These are phyloP conservation scores for Yarrowia sp. DNA, from an alignment of 805 yeast genomes.

Conservation along the genomic window DNA sequence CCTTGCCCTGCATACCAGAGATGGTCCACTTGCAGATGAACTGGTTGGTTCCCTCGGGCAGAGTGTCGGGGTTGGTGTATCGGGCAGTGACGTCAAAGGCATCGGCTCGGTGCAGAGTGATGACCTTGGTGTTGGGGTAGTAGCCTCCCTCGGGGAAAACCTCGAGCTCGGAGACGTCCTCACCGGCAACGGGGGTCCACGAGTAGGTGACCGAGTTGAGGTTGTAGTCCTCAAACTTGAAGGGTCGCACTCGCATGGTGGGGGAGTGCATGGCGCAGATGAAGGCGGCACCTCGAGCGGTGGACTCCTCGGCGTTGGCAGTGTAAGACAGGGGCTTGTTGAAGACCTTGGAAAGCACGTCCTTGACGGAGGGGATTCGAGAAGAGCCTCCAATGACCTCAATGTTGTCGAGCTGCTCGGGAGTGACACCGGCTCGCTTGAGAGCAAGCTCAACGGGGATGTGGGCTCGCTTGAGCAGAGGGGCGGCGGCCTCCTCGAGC, in stretches of 20 bases:
- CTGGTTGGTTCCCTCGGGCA: slow-evolving; percentile 64
- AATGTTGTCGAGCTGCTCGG: slow-evolving; percentile 78
- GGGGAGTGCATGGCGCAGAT: slow-evolving; percentile 99
- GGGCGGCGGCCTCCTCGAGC: slow-evolving; percentile 83
- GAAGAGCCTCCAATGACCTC: slow-evolving; percentile 98
- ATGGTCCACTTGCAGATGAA: slow-evolving; percentile 81
- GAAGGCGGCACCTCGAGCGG: slow-evolving; percentile 98
- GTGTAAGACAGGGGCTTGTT: slow-evolving; percentile 88
- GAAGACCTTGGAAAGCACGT: slow-evolving; percentile 72
- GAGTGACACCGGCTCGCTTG: slow-evolving; percentile 68
- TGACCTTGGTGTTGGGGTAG: slow-evolving; percentile 93
- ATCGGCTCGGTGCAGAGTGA: slow-evolving; percentile 86
- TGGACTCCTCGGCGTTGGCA: slow-evolving; percentile 98
- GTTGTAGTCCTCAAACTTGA: slow-evolving; percentile 95
- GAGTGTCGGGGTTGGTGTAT: slow-evolving; percentile 70
- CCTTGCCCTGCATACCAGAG: slow-evolving; percentile 70
- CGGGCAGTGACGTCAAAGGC: slow-evolving; percentile 85
- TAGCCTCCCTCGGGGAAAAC: slow-evolving; percentile 93
- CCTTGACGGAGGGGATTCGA: slow-evolving; percentile 92
- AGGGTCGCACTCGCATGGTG: slow-evolving; percentile 96
- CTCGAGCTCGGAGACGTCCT: slow-evolving; percentile 82
- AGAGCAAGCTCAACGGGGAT: slow-evolving; percentile 81
- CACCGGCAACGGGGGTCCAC: slow-evolving; percentile 94
- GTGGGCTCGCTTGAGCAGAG: slow-evolving; percentile 71
- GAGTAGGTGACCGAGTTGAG: slow-evolving; percentile 86